Evolutionary conservation across 1,284 basidiomycete species (phyloP).

Genomic region (Sphaerobolus stellatus): DNA sequence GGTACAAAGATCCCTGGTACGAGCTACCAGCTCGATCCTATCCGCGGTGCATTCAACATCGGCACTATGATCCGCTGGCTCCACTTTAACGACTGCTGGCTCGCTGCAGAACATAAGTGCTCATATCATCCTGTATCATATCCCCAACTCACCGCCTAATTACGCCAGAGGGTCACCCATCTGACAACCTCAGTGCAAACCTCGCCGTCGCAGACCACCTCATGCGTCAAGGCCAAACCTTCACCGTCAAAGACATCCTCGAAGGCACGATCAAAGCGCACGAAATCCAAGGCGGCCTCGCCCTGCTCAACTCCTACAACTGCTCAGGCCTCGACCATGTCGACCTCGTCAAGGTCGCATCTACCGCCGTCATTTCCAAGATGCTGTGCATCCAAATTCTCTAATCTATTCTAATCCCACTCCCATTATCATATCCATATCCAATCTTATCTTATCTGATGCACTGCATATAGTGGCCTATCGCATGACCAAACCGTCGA

Average conservation of each 20-base stretch:
- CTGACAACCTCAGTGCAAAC: slow-evolving; percentile 49
- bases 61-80: slow-evolving; percentile 51
- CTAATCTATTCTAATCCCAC: neutral
- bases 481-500: slow-evolving; percentile 47
- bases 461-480: slow-evolving; percentile 33
- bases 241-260: slow-evolving; percentile 35
- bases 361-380: slow-evolving; percentile 38
- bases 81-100: slow-evolving; percentile 42
- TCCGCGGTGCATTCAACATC: slow-evolving; percentile 50
- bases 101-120: slow-evolving; percentile 35
- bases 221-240: slow-evolving; percentile 22
- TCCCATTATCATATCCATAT: slow-evolving; percentile 3
- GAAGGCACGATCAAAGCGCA: slow-evolving; percentile 41
- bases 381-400: slow-evolving; percentile 24
- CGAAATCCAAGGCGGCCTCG: slow-evolving; percentile 38
- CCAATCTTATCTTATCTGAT: neutral
- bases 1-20: slow-evolving; percentile 43
- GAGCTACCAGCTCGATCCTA: slow-evolving; percentile 45
- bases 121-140: neutral
- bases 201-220: slow-evolving; percentile 41
- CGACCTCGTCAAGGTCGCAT: slow-evolving; percentile 42
- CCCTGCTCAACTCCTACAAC: slow-evolving; percentile 41
- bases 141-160: slow-evolving; percentile 3
- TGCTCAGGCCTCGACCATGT: slow-evolving; percentile 41
- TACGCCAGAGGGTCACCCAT: slow-evolving; percentile 42